Evolutionary conservation across 2,329 filamentous ascomycete genomes (phyloP).

Genomic region (Massarina eburnea): DNA sequence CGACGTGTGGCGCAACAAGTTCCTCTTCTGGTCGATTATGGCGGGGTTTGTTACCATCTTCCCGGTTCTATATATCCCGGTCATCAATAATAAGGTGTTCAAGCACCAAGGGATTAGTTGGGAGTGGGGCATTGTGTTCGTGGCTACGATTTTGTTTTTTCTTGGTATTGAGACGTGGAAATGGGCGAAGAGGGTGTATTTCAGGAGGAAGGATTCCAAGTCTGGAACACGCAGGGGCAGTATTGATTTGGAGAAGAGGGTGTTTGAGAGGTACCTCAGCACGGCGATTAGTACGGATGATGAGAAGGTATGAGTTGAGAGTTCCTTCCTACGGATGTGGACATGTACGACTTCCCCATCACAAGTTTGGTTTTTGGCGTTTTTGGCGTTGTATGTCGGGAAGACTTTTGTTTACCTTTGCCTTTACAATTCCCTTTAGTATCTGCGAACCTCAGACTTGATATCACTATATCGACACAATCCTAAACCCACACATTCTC

Average conservation of each 20-base stretch:
- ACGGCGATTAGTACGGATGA: slow-evolving; percentile 34
- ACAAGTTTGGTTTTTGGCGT: no score
- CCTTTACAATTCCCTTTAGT: no score
- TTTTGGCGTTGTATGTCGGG: no score
- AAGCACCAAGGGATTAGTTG: slow-evolving; percentile 66
- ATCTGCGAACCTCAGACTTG: no score
- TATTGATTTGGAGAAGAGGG: slow-evolving; percentile 32
- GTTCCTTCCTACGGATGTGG: no score
- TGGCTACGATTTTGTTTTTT: slow-evolving; percentile 64
- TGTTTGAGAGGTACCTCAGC: slow-evolving; percentile 37
- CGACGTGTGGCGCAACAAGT: slow-evolving; percentile 72
- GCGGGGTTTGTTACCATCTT: slow-evolving; percentile 50
- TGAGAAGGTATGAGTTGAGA: slow-evolving; percentile 35
- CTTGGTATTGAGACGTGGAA: slow-evolving; percentile 67
- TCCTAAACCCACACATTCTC: no score
- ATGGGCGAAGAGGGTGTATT: slow-evolving; percentile 60
- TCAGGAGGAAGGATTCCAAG: slow-evolving; percentile 25
- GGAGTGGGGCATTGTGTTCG: slow-evolving; percentile 71
- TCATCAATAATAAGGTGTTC: slow-evolving; percentile 66
- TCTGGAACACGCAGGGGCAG: slow-evolving; percentile 26
- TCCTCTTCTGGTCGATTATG: slow-evolving; percentile 54
- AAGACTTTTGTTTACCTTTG: no score
- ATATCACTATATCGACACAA: no score
- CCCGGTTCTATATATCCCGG: slow-evolving; percentile 64
- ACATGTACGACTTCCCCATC: no score